Evolutionary conservation across 1,284 basidiomycete genomes (phyloP), one percentile per base, ranked within the genome.

Genomic region (Boletellus sp.): DNA sequence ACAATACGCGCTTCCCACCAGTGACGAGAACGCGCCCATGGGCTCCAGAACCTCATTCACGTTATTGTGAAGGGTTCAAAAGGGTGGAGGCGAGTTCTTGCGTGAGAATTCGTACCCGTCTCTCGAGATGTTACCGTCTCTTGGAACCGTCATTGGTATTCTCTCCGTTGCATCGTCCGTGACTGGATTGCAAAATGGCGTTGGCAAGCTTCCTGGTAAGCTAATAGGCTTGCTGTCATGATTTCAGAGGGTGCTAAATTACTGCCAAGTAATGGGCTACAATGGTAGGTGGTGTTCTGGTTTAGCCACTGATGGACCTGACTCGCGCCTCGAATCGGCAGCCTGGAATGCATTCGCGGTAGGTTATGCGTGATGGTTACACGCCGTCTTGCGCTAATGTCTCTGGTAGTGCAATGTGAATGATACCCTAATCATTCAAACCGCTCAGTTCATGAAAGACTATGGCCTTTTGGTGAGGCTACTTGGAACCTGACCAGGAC

Each of bases 381-480:
- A 10, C 30, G 8, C 35, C 30, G 4, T 26, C 11, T 47, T 16
- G 15, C 26, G 6, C 38, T 51, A 32, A 50, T 28, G 24, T 26
- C 13, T 32, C 19, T 39, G 32, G 45, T 22, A 67, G 62, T 64
- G 62, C 51, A 52, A 55, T 22, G 65, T 64, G 28, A 73, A 78
- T 49, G 80, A 82, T 56, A 69, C 64, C 1, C 58, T 81, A 7
- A 67, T 83, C 16, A 54, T 81, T 1, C 66, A 78, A 51, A 78
- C 77, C 8, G 78, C 80, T 6, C 58, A 69, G 5, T 66, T 75
- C 26, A 75, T 83, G 70, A 76, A 73, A 60, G 67, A 69, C 0
- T 70, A 76, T 13, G 79, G 79, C 13, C 71, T 82, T 58, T 71
- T 24, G 63, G 72, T 63, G 71, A 72, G 51, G 53, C n/a, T 44